Conservation (phyloP, 352 stramenopile genomes). For the Phytophthora hybrid region DNA sequence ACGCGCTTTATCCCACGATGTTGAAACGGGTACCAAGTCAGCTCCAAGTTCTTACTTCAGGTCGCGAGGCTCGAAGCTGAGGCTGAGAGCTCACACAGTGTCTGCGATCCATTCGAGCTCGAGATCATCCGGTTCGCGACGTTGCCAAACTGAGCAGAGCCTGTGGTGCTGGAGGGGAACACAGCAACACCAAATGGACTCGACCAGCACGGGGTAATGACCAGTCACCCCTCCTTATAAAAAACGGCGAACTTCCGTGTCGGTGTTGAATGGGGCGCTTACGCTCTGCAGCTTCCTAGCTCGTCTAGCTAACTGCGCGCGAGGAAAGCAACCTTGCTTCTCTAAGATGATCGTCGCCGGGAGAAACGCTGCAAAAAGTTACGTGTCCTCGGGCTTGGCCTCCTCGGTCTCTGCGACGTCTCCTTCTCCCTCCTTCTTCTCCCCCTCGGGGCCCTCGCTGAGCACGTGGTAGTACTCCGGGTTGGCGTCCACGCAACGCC, state of each 20-base stretch:
- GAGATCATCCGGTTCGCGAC: conserved; percentile 13
- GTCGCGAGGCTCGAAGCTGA: conserved; percentile 2
- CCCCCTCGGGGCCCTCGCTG: conserved; percentile 63
- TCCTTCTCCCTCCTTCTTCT: conserved; percentile 6
- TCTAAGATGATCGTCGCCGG: conserved; percentile 32
- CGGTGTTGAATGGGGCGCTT: conserved; percentile 29
- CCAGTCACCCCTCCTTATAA: conserved; percentile 32
- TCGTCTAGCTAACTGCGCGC: conserved; percentile 11
- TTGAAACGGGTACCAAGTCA: background rate
- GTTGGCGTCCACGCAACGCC: conserved; percentile 81
- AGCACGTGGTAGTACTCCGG: conserved; percentile 91
- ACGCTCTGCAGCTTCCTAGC: conserved; percentile 17
- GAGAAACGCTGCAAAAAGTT: conserved; percentile 7
- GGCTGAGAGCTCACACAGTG: conserved; percentile 5
- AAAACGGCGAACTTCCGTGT: conserved; percentile 18
- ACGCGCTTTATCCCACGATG: conserved; percentile 23
- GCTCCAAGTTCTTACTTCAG: conserved; percentile 4
- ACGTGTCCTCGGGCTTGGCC: conserved; percentile 25
- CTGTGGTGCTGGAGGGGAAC: background rate
- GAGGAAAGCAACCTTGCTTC: conserved; percentile 21
- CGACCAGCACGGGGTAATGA: conserved; percentile 19
- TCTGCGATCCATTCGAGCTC: conserved; percentile 26
- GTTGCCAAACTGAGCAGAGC: background rate
- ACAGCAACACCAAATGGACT: background rate
- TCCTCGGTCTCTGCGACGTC: conserved; percentile 5